Evolutionary conservation across 169 alveolate genomes (phyloP).

Genomic region (Cryptosporidium baileyi): DNA sequence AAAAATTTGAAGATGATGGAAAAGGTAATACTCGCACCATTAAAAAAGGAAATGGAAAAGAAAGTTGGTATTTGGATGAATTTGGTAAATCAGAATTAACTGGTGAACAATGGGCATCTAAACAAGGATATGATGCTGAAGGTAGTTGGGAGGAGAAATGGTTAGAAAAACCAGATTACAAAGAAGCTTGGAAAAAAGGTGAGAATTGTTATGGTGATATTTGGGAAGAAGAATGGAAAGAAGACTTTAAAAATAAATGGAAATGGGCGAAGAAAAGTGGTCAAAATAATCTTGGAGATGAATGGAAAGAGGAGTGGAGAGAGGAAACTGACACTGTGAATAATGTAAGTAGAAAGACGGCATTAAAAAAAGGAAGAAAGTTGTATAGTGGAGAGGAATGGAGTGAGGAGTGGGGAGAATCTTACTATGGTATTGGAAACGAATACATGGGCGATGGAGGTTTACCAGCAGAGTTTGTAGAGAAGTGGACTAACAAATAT

Average conservation of each 20-base stretch:
- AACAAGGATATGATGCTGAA: conserved; percentile 44
- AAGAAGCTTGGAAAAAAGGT: conserved; percentile 66
- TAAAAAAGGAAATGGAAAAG: conserved; percentile 36
- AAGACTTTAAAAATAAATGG: conserved; percentile 62
- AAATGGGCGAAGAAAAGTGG: conserved; percentile 66
- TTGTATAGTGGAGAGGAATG: conserved; percentile 57
- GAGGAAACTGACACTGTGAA: conserved; percentile 19
- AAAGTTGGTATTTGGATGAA: conserved; percentile 45
- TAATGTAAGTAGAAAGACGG: conserved; percentile 24
- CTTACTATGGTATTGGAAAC: conserved; percentile 42
- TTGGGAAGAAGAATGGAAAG: conserved; percentile 71
- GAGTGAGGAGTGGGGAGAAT: conserved; percentile 68
- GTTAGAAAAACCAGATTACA: conserved; percentile 39
- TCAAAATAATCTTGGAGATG: conserved; percentile 36
- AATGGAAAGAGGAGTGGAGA: conserved; percentile 69
- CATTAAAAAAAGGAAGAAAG: conserved; percentile 41
- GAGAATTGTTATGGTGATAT: conserved; percentile 51
- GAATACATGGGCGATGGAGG: conserved; percentile 61
- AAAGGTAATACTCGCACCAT: conserved; percentile 22
- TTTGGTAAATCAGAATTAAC: conserved; percentile 10
- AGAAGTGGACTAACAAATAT: conserved; percentile 59
- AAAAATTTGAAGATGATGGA: conserved; percentile 47
- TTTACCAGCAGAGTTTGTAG: conserved; percentile 24
- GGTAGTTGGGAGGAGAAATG: conserved; percentile 67
- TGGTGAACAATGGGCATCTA: conserved; percentile 56